Evolutionary conservation across 1,284 basidiomycete species (phyloP).

Genomic region (Fistulinella cinereoalba): DNA sequence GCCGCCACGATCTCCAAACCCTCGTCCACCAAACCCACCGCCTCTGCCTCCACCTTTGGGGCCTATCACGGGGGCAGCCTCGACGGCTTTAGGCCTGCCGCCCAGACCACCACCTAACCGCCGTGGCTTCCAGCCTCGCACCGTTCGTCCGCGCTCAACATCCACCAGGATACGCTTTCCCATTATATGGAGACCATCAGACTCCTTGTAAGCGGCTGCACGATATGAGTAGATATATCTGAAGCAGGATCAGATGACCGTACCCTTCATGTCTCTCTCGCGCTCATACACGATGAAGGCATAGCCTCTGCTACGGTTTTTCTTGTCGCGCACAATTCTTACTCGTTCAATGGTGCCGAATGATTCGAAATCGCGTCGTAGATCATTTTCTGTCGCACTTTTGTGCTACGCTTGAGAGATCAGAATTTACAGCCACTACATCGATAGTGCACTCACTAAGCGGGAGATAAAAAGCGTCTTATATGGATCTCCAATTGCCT

Average conservation of each 20-base stretch:
- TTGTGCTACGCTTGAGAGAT: conserved; percentile 59
- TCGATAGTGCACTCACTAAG: conserved; percentile 52
- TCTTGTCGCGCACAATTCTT: conserved; percentile 86
- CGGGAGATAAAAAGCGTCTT: conserved; percentile 97
- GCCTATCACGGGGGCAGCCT: conserved; percentile 41
- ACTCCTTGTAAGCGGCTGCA: conserved; percentile 97
- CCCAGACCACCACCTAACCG: conserved; percentile 94
- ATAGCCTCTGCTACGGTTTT: conserved; percentile 86
- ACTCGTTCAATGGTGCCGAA: conserved; percentile 94
- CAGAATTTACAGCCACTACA: conserved; percentile 18
- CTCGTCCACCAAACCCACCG: conserved; percentile 44
- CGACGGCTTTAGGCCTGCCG: conserved; percentile 86
- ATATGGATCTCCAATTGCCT: conserved; percentile 97
- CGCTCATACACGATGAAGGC: conserved; percentile 98
- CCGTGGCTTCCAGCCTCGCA: conserved; percentile 97
- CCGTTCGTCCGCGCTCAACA: conserved; percentile 96
- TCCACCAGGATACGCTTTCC: conserved; percentile 95
- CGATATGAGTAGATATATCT: conserved; percentile 13
- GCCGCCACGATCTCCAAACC: conserved; percentile 44
- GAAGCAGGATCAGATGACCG: conserved; percentile 18
- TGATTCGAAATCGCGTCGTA: conserved; percentile 91
- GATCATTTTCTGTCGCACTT: conserved; percentile 84
- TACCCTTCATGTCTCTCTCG: conserved; percentile 99
- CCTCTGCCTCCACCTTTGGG: conserved; percentile 36
- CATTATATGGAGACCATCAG: conserved; percentile 95